Percentiles rank a stretch among this genome's conserved stretches.
Conservation (phyloP, 345 rosid genomes). For the Toxicodendron radicans region DNA sequence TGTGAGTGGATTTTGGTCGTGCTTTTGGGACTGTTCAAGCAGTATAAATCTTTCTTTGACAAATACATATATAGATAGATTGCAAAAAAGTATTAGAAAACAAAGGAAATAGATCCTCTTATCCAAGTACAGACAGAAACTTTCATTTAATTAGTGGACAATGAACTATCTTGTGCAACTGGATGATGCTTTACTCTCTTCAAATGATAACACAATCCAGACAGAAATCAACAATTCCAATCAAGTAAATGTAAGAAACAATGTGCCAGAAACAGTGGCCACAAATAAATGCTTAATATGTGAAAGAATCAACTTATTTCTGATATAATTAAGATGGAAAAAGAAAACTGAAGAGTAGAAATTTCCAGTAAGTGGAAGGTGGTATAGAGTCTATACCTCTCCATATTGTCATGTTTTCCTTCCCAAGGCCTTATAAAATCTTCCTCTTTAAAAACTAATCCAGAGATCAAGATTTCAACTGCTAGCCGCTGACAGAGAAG, state of each 20-base stretch:
- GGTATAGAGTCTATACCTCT: conserved; percentile 50
- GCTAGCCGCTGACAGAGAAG: conserved; percentile 70
- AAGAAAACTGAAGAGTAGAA: not conserved
- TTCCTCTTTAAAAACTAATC: conserved; percentile 66
- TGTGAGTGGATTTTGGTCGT: no score
- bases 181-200: not conserved
- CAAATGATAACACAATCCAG: not conserved
- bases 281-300: not conserved
- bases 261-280: not conserved
- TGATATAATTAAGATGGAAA: conserved; percentile 7
- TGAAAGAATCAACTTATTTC: conserved; percentile 8
- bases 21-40: no score
- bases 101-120: not conserved
- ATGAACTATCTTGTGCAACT: not conserved
- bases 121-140: not conserved
- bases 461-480: conserved; percentile 81
- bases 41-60: no score
- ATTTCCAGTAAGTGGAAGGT: conserved; percentile 12
- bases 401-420: conserved; percentile 72
- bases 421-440: conserved; percentile 93
- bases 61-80: no score
- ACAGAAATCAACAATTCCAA: not conserved
- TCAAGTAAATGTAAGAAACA: not conserved
- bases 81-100: not conserved
- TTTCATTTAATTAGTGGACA: not conserved